Evolutionary conservation across 2,329 filamentous ascomycete genomes (phyloP).

Genomic region (Akanthomyces muscarius): DNA sequence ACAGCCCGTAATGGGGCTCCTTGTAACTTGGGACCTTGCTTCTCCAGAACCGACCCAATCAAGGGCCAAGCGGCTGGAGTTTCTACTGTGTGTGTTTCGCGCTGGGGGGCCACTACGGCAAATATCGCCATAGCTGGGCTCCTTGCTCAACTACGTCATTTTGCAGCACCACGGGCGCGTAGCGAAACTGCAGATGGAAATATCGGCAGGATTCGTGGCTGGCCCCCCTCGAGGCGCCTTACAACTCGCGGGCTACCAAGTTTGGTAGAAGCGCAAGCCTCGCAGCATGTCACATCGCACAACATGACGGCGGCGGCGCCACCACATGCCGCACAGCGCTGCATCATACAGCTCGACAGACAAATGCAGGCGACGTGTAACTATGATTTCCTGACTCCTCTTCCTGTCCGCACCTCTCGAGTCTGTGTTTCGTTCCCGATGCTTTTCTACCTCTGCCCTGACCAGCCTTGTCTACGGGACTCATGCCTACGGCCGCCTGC

Average conservation of each 20-base stretch:
- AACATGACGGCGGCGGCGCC: constrained; percentile 5
- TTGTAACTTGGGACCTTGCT: not conserved
- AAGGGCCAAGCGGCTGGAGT: not conserved
- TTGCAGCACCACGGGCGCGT: not conserved
- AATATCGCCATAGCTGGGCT: not conserved
- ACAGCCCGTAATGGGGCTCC: not conserved
- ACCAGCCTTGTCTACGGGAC: constrained; percentile 9
- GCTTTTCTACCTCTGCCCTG: not conserved
- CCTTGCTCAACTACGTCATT: constrained; percentile 1
- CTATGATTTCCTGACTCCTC: constrained; percentile 5
- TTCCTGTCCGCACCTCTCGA: not conserved
- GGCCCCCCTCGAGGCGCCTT: not conserved
- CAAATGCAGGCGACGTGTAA: constrained; percentile 14
- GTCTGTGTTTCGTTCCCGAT: constrained; percentile 1
- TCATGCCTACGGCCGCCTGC: not conserved
- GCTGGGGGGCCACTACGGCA: not conserved
- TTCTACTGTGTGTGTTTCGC: not conserved
- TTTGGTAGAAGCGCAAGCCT: not conserved
- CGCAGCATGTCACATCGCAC: not conserved
- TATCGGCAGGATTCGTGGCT: not conserved
- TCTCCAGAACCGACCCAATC: not conserved
- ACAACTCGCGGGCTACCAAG: not conserved
- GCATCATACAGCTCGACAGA: constrained; percentile 4
- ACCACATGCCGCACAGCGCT: constrained; percentile 1
- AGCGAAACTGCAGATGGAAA: not conserved